Evolutionary conservation across 2,329 filamentous ascomycete genomes (phyloP), one percentile per base, ranked within the genome.

Genomic region (Neodidymelliopsis sp.): DNA sequence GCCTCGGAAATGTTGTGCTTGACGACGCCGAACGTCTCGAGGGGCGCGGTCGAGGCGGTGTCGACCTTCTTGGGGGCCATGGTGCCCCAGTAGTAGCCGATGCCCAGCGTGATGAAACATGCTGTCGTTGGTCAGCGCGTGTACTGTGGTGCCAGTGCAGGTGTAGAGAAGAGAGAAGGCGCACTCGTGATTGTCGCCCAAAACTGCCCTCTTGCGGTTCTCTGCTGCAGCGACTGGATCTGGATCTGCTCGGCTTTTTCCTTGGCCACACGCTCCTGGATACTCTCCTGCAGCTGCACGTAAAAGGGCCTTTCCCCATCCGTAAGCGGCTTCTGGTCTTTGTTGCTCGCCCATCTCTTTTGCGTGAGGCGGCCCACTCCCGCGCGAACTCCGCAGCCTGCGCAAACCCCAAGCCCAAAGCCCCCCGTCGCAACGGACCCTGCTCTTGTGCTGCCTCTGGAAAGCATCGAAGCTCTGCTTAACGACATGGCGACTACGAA

Each of bases 241-340:
- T 77, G 70, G 24, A 76, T 74, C 62, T 84, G 80, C 62, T 84
- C 80, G 18, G 78, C 80, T 43, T 81, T 78, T 61, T 87, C 84
- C 38, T 80, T 77, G 65, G 81, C 75, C 52, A 87, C 65, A 31
- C 84, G 78, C 60, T 83, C 77, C 29, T 79, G 73, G 11, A 84
- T 85, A 56, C 82, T 86, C 63, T 86, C 81, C 55, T 84, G 85
- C 33, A 87, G 61, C 65, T 87, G 84, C 24, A 78, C 77, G 63
- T 83, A 81, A 73, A 87, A 87, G 1, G 80, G 78, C 49, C 73
- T 63, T 25, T 74, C 74, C 20, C 65, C 58, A 8, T 70, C 62
- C 27, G 47, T 33, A n/a, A 30, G 34, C 33, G 53, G 56, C 33
- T 58, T 54, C 22, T 58, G 48, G 8, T 60, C 40, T 12, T 41